Base-by-base conservation (phyloP, 192 early-diverging fungal species). In the Rhizoclosmatium globosum region DNA sequence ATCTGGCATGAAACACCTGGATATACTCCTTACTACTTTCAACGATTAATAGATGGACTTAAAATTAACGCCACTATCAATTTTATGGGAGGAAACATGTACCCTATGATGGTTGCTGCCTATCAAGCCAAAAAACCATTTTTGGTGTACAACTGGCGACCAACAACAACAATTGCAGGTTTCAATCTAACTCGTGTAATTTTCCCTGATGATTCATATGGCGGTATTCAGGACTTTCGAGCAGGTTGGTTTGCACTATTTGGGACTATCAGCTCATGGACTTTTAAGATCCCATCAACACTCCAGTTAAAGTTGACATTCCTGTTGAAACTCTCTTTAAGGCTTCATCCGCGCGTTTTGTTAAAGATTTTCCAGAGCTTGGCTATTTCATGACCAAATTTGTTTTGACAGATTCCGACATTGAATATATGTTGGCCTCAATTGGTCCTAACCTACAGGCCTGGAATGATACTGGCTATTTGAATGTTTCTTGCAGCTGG, bases 341-440 rank as follows among this genome's bases (percentile, higher is more conserved):
- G 53, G 70, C 50, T 53, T 19, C 21, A 38, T 64, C 73, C 3
- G 9, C 41, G 13, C 62, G 58, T 21, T 74, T 60, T 38, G n/a
- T 23, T 19, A n/a, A 15, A 23, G 73, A 74, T 19, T 74, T 74
- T 46, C 73, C 73, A 48, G 73, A 74, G 56, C 73, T 74, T 60
- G 59, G 44, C 2, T 64, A 42, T 43, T 74, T 62, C 44, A 19
- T 64, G 43, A n/a, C 57, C 4, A 60, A 74, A 38, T 74, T 64
- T 45, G 13, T 13, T 19, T 39, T 74, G 11, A 19, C 61, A 15
- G 73, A 74, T n/a, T 41, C 21, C 7, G 42, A 19, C 45, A 60
- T 74, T 7, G n/a, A 64, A 13, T 2, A 74, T 19, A 64, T 74
- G 73, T 43, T 74, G 2, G 56, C 19, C 2, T 23, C 31, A 23